Evolutionary conservation across 2,329 filamentous ascomycete species (phyloP), one percentile per base, ranked within the genome.

Genomic region (Endothia cerciana): DNA sequence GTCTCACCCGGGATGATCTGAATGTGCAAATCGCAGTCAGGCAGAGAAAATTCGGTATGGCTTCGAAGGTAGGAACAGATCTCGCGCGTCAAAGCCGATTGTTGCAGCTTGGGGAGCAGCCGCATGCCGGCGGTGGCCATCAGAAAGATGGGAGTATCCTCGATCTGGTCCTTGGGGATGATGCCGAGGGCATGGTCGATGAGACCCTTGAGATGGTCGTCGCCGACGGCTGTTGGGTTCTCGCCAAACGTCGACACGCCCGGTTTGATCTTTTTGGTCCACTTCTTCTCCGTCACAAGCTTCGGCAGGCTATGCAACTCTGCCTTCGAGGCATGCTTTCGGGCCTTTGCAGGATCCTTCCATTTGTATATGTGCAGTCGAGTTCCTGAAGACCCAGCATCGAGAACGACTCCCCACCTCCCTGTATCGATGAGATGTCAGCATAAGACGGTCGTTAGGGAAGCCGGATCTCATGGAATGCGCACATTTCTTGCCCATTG

Each of bases 91-190:
- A 99, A 82, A 2, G 88, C 85, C 47, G 85, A 85, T 71, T 93
- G 91, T 75, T 97, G 88, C 6, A 83, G 74, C 49, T 91, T 83
- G 7, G 91, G 90, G 1, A 99, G 84, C 19, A 99, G 83, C 65
- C 95, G 91, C 88, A 99, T 95, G 55, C 95, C 95, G 11, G 95
- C 95, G 0, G 95, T 99, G 36, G 95, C 95, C 78, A 99, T 93
- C 60, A 99, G 83, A 77, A 97, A 99, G 63, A 99, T 88, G 0
- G 95, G 95, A 0, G 96, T 99, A 65, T 95, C 89, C 68, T 89
- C 81, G 59, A 95, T 86, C 71, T 92, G 91, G 65, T 92, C 84
- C 45, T 84, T 77, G 7, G 94, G 94, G 28, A 99, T 89, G 66
- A 93, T 83, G 40, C 89, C 83, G 70, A 92, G 85, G 17, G 94